phyloP scores from a whole-genome alignment of 2,329 filamentous ascomycete genomes.

The Cadophora sp. region DNA sequence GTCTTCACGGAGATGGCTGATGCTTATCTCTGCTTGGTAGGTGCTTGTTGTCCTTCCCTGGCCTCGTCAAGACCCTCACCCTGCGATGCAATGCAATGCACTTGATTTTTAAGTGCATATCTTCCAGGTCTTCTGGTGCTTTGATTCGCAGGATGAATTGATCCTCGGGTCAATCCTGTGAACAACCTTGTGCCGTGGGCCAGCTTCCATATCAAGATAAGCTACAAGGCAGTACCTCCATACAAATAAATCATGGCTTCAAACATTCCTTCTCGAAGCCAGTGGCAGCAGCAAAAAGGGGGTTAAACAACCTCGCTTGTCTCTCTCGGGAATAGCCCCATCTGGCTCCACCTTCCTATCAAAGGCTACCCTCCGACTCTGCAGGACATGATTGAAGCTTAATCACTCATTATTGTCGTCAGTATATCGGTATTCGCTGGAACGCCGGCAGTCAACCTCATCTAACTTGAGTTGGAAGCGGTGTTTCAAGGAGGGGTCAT shows the following conservation, averaged over 20 bases:
- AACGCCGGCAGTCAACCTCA: constrained; percentile 21
- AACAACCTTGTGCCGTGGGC: not conserved
- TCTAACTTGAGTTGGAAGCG: constrained; percentile 13
- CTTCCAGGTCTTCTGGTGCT: not conserved
- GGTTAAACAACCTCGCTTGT: not conserved
- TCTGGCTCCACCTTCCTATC: constrained; percentile 26
- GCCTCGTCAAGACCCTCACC: constrained; percentile 6
- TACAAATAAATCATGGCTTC: not conserved
- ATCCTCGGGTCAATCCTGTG: not conserved
- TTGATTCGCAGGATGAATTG: constrained; percentile 9
- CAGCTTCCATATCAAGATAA: not conserved
- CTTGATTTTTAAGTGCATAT: not conserved
- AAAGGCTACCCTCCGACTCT: constrained; percentile 16
- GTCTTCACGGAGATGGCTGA: constrained; percentile 7
- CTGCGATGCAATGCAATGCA: not conserved
- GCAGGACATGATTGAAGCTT: constrained; percentile 19
- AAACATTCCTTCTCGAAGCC: not conserved
- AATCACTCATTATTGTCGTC: not conserved
- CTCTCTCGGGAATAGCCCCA: not conserved
- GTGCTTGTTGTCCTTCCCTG: constrained; percentile 15
- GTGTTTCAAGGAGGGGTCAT: constrained; percentile 29
- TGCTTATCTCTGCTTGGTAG: constrained; percentile 21
- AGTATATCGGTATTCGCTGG: constrained; percentile 15
- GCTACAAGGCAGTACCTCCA: not conserved
- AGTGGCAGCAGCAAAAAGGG: not conserved